Evolutionary conservation across 108 stramenopile species (phyloP), one percentile per base, ranked within the genome.

Genomic region (Licmophora abbreviata): DNA sequence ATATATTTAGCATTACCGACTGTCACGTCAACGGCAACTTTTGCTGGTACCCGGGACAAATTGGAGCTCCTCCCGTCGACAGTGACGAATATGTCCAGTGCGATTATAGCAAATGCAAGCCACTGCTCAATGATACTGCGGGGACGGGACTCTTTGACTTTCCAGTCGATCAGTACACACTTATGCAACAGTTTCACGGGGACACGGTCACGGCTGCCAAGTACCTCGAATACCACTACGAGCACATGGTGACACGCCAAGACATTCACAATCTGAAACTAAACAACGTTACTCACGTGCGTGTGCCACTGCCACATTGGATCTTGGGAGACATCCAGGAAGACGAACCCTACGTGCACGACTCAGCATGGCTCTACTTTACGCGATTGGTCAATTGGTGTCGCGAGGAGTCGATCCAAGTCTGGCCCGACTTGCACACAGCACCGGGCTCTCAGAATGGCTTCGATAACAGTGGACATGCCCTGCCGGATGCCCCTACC

Each of bases 381-480:
- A 55, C 61, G 1, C 68, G 81, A 11, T 40, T 69, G 7, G 51
- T 64, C 24, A 46, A 57, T 10, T 85, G 81, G 83, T 52, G 47
- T 29, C 54, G 76, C 11, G 57, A 77, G 33, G 28, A 66, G 45
- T 59, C 57, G 1, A 36, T 90, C 20, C 44, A 69, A 35, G 66
- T 82, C 0, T 80, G 80, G 76, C 59, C 76, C 37, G 88, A 90
- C 35, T 62, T 90, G 21, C 88, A 90, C 49, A 76, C 71, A 24
- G 83, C 83, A 28, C 83, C 83, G n/a, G 88, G 88, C 0, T 71
- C 69, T 9, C 76, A 90, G 50, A 90, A 90, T 59, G 83, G 83
- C 7, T 81, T 81, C 54, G 88, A 85, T 66, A 80, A 85, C 56
- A 62, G 56, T 21, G 81, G 79, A 26, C 64, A 65, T 15, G 57